Evolutionary conservation across 2,329 filamentous ascomycete genomes (phyloP).

Genomic region (Beauveria australis): DNA sequence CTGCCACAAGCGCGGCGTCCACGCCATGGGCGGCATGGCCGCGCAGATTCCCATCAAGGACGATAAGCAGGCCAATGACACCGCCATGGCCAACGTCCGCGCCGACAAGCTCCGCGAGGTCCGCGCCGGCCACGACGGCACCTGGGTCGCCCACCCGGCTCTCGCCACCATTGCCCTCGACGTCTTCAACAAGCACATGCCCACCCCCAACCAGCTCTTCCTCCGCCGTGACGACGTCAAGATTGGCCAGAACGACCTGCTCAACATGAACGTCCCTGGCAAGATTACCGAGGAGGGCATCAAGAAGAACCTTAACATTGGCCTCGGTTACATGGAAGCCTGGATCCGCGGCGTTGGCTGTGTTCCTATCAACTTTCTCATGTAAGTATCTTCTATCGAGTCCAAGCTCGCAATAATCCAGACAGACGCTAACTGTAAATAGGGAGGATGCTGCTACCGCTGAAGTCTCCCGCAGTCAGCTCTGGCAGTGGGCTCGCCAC

Average conservation of each 20-base stretch:
- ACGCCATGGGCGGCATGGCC: conserved; percentile 98
- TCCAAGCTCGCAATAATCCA: background rate
- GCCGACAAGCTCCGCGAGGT: conserved; percentile 96
- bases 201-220: conserved; percentile 93
- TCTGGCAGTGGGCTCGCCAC: conserved; percentile 90
- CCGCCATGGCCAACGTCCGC: conserved; percentile 86
- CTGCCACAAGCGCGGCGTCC: conserved; percentile 92
- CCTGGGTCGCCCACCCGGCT: conserved; percentile 95
- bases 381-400: conserved; percentile 41
- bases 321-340: conserved; percentile 95
- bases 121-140: conserved; percentile 87
- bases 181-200: conserved; percentile 98
- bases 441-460: conserved; percentile 93
- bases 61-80: conserved; percentile 81
- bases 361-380: conserved; percentile 94
- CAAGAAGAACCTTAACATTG: conserved; percentile 95
- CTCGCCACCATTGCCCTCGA: conserved; percentile 82
- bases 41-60: conserved; percentile 99
- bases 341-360: conserved; percentile 94
- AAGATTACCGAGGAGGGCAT: conserved; percentile 90
- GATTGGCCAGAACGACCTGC: conserved; percentile 78
- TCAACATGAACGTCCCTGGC: conserved; percentile 97
- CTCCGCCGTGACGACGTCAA: conserved; percentile 81
- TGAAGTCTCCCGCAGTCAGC: conserved; percentile 86
- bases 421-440: conserved; percentile 3